Evolutionary conservation across 306 rosid genomes (phyloP).

Genomic region (Macrotyloma uniflorum): DNA sequence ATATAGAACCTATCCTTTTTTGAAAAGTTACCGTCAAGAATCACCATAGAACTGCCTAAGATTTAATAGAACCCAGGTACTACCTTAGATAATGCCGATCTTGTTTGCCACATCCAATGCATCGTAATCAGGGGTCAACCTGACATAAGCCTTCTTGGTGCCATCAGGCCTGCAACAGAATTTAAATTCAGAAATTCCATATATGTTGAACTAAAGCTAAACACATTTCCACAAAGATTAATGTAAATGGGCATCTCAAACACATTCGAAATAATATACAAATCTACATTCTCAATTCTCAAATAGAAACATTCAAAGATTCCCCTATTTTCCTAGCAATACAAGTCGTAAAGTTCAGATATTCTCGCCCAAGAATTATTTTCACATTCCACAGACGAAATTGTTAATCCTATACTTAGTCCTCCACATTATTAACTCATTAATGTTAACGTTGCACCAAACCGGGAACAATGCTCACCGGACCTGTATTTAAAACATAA

Average conservation of each 20-base stretch:
- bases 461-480: neutral
- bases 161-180: constrained; percentile 82
- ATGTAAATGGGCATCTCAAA: neutral
- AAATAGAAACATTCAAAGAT: neutral
- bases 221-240: neutral
- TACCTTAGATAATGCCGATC: constrained; percentile 76
- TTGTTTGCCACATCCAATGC: constrained; percentile 93
- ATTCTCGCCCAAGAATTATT: neutral
- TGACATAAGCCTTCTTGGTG: constrained; percentile 89
- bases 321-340: neutral
- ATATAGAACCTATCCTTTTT: constrained; percentile 15
- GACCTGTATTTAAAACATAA: neutral
- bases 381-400: neutral
- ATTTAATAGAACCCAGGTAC: constrained; percentile 20
- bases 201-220: neutral
- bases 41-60: constrained; percentile 26
- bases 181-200: constrained; percentile 3
- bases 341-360: neutral
- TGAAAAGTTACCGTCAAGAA: constrained; percentile 9
- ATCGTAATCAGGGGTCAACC: constrained; percentile 85
- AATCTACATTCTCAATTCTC: neutral
- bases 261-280: neutral
- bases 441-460: neutral
- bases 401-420: neutral
- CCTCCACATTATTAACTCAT: neutral